These are phyloP conservation scores for Arachis hypogaea DNA, from an alignment of 306 rosid genomes.

Conservation along the genomic window DNA sequence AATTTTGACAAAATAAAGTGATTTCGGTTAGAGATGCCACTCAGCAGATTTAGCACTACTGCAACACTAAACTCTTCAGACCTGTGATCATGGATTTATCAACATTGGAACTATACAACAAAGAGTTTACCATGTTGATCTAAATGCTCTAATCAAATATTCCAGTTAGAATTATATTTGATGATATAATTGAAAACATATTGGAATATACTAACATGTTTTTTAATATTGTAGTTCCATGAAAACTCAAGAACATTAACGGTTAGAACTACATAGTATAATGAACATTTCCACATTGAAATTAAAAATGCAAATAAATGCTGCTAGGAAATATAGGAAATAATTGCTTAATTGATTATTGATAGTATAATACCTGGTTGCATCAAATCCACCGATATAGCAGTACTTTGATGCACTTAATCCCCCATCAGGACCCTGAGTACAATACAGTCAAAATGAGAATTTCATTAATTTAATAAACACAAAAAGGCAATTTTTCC, in stretches of 20 bases:
- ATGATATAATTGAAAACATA: neutral
- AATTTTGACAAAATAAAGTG: constrained; percentile 9
- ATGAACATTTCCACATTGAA: neutral
- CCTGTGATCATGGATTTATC: constrained; percentile 12
- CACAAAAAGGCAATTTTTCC: constrained; percentile 14
- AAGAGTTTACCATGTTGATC: neutral
- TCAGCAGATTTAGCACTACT: constrained; percentile 14
- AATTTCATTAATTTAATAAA: constrained; percentile 36
- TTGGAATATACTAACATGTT: constrained; percentile 1
- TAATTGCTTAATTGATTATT: constrained; percentile 24
- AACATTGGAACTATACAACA: constrained; percentile 22
- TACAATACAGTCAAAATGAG: constrained; percentile 24
- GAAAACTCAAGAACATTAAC: neutral
- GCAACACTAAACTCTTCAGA: neutral
- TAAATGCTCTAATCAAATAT: neutral
- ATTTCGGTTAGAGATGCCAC: constrained; percentile 21
- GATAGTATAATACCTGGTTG: constrained; percentile 69
- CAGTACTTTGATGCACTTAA: constrained; percentile 93
- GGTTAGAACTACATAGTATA: neutral
- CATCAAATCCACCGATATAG: constrained; percentile 97
- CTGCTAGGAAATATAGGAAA: neutral
- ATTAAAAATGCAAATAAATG: constrained; percentile 4
- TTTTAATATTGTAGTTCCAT: too few relatives aligned
- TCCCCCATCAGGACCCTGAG: constrained; percentile 99
- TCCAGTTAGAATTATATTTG: neutral